Evolutionary conservation across 2,329 filamentous ascomycete species (phyloP), one percentile per base, ranked within the genome.

Genomic region (Penicillium sp.): DNA sequence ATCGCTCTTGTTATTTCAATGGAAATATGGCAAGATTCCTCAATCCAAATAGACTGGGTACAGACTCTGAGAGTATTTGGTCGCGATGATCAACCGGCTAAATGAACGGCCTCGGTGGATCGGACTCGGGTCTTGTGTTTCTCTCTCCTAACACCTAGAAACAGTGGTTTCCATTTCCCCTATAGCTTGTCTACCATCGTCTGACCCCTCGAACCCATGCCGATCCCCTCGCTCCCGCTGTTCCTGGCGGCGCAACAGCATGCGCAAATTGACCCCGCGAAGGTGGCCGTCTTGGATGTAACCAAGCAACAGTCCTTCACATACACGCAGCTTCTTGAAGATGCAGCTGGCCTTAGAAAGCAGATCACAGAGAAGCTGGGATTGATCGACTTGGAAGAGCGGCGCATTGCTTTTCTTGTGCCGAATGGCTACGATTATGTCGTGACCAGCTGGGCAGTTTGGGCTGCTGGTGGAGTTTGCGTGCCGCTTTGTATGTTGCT

Each of bases 341-440:
- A 75, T 57, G 61, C 67, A 1, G 66, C 66, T 5, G 53, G 54
- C 1, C 53, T 72, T 42, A 71, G 72, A 43, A 64, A 66, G 49
- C 57, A 49, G 49, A 66, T 74, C 29, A 56, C 72, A 9, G 63
- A 67, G 40, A 46, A 61, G 42, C 52, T 73, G 40, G 48, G 52
- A 9, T 54, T 67, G 8, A 45, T 53, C 3, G 67, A 71, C 48
- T 47, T 73, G 33, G 64, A 69, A 20, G 71, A 74, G 52, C 59
- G 65, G 25, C 65, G 71, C 47, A 62, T 72, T 46, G 66, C 70
- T 4, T 72, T 71, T 50, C 60, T 73, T 12, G 59, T 63, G 8
- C 70, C 70, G 1, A 69, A 70, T 53, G 70, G 71, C 35, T 73
- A 73, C 48, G 71, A 73, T 46, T 72, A 73, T 55, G 69, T 71